Base-by-base conservation (phyloP, 495 filamentous ascomycete genomes). In the Chaetomium tenue region DNA sequence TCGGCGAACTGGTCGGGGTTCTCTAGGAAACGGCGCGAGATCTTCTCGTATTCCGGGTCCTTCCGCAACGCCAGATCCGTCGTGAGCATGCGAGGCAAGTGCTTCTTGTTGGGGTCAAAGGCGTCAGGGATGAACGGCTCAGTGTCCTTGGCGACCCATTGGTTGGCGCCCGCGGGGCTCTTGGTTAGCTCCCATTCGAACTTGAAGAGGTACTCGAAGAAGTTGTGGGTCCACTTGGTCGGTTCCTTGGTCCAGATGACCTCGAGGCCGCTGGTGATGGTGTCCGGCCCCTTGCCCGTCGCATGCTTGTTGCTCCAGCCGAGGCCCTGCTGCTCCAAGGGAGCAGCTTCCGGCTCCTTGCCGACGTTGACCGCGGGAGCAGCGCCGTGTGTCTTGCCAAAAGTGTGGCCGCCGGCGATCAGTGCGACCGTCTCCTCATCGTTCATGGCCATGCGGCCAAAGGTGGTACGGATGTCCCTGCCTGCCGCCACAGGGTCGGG, bases 351-450 rank as follows among this genome's bases (percentile, higher is more conserved):
- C n/a, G 88, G 88, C 70, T 90, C 88, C 46, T 70, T 71, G 65
- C 84, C 87, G 39, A 89, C 80, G 64, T 88, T 75, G 63, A 81
- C 77, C 13, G 81, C 73, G 0, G 84, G 73, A 25, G 69, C 88
- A 13, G 88, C 88, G 68, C 88, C 88, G 77, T 91, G 88, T 0
- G 87, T 89, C 81, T 91, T 91, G 65, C 88, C 88, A 67, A 91
- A 89, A 23, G 81, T 80, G 80, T 91, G 88, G 55, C 88, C 88
- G 71, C 88, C 88, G n/a, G 84, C 87, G 68, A 91, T 90, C 39
- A 91, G 73, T 6, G 88, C 88, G 23, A 88, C 87, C 2, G 88
- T 91, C 75, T 91, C 88, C 76, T 89, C 86, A 70, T 91, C 88
- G 70, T 88, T 84, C 88, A 91, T 91, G 61, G 85, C 88, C 88